Conservation (phyloP, 176 grass and related monocot species). For the Avena atlantica region DNA sequence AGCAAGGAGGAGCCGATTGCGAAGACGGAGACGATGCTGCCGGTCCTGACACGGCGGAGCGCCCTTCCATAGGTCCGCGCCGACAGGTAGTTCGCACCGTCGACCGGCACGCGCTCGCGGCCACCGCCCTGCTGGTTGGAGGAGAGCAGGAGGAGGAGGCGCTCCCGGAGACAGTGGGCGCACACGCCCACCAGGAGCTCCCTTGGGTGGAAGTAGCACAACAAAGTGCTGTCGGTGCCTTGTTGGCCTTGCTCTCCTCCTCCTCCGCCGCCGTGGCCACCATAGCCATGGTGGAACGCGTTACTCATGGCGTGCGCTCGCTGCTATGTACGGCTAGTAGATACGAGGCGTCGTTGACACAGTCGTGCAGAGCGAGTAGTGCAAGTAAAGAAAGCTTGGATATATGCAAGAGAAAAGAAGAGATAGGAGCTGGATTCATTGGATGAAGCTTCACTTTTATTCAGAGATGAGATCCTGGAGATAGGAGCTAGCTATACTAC, state of each 20-base stretch:
- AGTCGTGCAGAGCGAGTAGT: neutral
- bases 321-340: neutral
- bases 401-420: neutral
- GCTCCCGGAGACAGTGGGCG: conserved; percentile 78
- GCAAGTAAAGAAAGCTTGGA: neutral
- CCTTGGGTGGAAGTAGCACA: conserved; percentile 73
- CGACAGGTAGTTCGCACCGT: neutral
- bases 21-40: conserved; percentile 55
- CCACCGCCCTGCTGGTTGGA: conserved; percentile 20
- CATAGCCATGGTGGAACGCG: neutral
- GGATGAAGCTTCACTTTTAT: neutral
- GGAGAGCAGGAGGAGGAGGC: conserved; percentile 72
- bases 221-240: conserved; percentile 1
- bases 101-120: neutral
- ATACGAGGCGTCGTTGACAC: neutral
- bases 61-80: conserved; percentile 30
- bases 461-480: neutral
- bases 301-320: conserved; percentile 23
- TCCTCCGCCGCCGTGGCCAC: neutral
- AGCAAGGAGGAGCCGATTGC: conserved; percentile 71
- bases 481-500: neutral
- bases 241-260: neutral
- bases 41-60: conserved; percentile 40
- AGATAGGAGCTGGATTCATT: conserved; percentile 11
- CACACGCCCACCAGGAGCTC: conserved; percentile 76